These are phyloP conservation scores for Discostella pseudostelligera DNA, from an alignment of 108 stramenopile genomes.

Conservation along the genomic window DNA sequence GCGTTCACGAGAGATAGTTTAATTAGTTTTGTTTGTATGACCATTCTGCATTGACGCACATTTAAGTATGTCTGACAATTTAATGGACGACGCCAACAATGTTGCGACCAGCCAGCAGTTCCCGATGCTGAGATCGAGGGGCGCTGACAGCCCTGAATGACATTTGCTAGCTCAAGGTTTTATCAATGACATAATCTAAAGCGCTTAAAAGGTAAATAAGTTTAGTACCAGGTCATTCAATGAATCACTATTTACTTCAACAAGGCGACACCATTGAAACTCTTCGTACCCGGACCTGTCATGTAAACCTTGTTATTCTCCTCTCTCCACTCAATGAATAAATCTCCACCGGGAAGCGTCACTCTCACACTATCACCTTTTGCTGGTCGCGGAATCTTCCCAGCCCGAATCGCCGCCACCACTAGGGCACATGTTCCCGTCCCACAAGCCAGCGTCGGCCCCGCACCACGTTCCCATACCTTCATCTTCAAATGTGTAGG, in stretches of 20 bases:
- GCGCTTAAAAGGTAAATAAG: no score
- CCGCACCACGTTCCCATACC: constrained; percentile 97
- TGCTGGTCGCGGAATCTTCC: constrained; percentile 73
- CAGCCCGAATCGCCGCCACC: constrained; percentile 90
- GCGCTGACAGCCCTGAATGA: no score
- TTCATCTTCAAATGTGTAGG: constrained; percentile 91
- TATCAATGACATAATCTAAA: not conserved
- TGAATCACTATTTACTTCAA: constrained; percentile 31
- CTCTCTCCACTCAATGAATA: constrained; percentile 91
- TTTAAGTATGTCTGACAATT: no score
- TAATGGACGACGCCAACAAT: no score
- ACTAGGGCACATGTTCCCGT: constrained; percentile 95
- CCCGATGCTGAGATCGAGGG: no score
- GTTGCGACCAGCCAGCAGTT: no score
- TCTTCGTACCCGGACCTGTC: constrained; percentile 46
- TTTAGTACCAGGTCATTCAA: not conserved
- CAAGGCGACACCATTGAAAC: constrained; percentile 30
- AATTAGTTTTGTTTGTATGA: not conserved
- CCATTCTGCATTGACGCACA: no score
- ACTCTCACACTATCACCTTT: constrained; percentile 60
- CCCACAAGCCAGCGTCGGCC: constrained; percentile 96
- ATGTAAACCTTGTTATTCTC: constrained; percentile 91
- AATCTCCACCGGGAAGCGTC: constrained; percentile 89
- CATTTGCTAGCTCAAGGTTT: no score
- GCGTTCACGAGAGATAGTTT: not conserved